A percentile compares a stretch with the other conserved stretches of the same genome.
These are phyloP conservation scores for Abortiporus biennis DNA, from an alignment of 1,284 basidiomycete genomes.

Conservation along the genomic window DNA sequence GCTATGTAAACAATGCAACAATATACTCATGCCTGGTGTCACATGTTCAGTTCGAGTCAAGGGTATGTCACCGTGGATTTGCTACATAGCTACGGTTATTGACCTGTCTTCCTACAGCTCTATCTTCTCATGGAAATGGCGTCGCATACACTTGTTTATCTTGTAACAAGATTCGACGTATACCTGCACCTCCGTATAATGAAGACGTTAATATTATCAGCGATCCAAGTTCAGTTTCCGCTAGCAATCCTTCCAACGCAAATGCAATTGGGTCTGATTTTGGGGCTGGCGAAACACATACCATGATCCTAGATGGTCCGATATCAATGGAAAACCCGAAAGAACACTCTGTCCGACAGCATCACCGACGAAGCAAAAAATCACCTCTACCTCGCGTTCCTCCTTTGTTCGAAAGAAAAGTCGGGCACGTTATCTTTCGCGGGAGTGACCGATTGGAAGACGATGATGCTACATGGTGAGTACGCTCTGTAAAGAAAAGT, in stretches of 20 bases:
- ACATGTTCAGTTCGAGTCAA: slow-evolving; percentile 59
- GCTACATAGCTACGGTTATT: not conserved
- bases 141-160: slow-evolving; percentile 50
- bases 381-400: slow-evolving; percentile 28
- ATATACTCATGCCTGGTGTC: slow-evolving; percentile 59
- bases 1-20: slow-evolving; percentile 63
- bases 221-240: too few relatives aligned
- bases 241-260: too few relatives aligned
- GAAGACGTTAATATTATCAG: not conserved
- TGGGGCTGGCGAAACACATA: too few relatives aligned
- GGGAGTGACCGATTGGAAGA: slow-evolving; percentile 42
- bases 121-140: slow-evolving; percentile 42
- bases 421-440: slow-evolving; percentile 56
- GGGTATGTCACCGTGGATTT: slow-evolving; percentile 33
- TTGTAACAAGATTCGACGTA: slow-evolving; percentile 47
- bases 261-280: too few relatives aligned
- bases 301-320: too few relatives aligned
- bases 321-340: too few relatives aligned
- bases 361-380: too few relatives aligned
- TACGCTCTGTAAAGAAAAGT: too few relatives aligned
- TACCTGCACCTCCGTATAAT: slow-evolving; percentile 64
- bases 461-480: too few relatives aligned
- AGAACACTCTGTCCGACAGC: too few relatives aligned
- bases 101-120: slow-evolving; percentile 30
- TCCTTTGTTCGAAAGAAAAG: slow-evolving; percentile 53